Base-by-base conservation (phyloP, 83 land plant genomes). In the Picea mariana region DNA sequence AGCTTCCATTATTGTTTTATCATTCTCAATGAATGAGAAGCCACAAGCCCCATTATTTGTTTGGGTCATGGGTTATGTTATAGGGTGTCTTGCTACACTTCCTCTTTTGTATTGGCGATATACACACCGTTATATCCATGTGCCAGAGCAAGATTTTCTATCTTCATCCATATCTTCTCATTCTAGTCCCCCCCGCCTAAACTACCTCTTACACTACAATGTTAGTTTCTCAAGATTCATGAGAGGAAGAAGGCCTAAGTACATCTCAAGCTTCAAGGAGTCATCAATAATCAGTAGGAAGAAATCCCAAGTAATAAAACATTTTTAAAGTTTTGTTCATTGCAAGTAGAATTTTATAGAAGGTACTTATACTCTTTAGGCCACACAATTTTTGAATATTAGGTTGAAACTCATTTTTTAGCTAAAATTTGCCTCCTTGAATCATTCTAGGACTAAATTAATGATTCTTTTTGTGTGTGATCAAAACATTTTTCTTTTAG, bases 91-190 rank as follows among this genome's bases (percentile, higher is more conserved):
- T 49, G 91, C 91, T 1, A 88, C 90, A 31, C 86, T 94, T 11
- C 95, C 96, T 34, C 86, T 87, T 64, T 84, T 95, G 23, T 94
- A 91, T 55, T 95, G 96, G 98, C 92, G 98, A 16, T 93, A 86
- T 77, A 79, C 72, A 16, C 87, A 89, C 67, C 89, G 6, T 42
- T 42, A 6, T 5, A 6, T 42, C 7, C 7, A 42, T 6, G 7
- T 5, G 47, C 47, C 7, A 42, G 6, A 42, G 7, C 6, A 42
- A 6, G 47, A 42, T 42, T 0, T 6, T 42, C 47, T 42, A 42
- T 42, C 47, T 5, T 42, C 47, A 42, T 42, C 6, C 6, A 6
- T 42, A 5, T 42, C 47, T 42, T 42, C 47, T 7, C 47, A 42
- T 42, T 42, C 47, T 42, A 42, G 47, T 6, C 44, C 82, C 83